A percentile compares a stretch with the other conserved stretches of the same genome.
Evolutionary conservation across 2,329 filamentous ascomycete genomes (phyloP).

Genomic region (Emergomyces orientalis): DNA sequence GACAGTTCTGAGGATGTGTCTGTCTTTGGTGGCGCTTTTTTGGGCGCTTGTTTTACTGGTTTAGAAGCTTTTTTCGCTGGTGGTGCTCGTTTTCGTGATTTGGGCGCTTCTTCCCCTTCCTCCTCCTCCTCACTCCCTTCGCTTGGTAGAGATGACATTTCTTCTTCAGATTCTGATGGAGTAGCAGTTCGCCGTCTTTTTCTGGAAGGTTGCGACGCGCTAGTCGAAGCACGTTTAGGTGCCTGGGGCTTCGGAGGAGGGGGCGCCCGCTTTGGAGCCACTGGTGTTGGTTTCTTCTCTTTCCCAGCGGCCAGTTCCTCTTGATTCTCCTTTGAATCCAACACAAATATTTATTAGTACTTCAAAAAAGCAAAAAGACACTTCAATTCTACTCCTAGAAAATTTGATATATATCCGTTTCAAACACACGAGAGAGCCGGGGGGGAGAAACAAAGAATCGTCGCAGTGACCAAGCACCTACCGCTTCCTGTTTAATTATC

Average conservation of each 20-base stretch:
- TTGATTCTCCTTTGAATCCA: conserved; percentile 24
- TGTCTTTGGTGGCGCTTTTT: not conserved
- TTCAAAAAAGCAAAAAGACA: not conserved
- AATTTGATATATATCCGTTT: not conserved
- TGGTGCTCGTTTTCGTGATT: conserved; percentile 10
- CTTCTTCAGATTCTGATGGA: conserved; percentile 20
- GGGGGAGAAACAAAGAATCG: not conserved
- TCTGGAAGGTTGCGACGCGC: conserved; percentile 19
- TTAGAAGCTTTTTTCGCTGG: conserved; percentile 9
- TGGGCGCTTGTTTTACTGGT: conserved; percentile 10
- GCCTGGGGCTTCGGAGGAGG: conserved; percentile 16
- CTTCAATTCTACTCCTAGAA: not conserved
- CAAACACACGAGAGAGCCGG: not conserved
- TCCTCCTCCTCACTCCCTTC: conserved; percentile 21
- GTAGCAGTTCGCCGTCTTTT: conserved; percentile 30
- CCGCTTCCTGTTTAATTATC: conserved; percentile 46
- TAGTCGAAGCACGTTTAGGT: conserved; percentile 24
- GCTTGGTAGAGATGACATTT: conserved; percentile 7
- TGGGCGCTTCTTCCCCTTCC: conserved; percentile 11
- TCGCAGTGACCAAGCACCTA: conserved; percentile 19
- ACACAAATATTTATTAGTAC: not conserved
- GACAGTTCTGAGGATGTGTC: conserved; percentile 10
- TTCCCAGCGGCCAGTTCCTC: conserved; percentile 17
- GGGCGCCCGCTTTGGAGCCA: conserved; percentile 2
- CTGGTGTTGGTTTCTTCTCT: conserved; percentile 10